Evolutionary conservation across 2,329 filamentous ascomycete genomes (phyloP).

Genomic region (Pyrenochaeta sp.): DNA sequence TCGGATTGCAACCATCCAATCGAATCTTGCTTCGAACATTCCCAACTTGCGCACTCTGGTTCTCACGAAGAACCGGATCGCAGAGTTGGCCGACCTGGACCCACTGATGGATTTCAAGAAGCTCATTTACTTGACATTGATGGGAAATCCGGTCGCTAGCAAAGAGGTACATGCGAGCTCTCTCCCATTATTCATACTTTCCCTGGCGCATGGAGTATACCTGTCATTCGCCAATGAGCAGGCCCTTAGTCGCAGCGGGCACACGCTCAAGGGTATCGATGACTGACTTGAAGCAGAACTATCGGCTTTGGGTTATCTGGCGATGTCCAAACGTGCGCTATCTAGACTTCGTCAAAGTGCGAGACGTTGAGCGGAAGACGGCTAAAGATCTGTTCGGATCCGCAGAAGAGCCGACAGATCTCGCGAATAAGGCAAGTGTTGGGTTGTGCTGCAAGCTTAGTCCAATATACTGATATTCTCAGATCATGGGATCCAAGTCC

Average conservation of each 20-base stretch:
- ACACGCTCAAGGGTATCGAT: background rate
- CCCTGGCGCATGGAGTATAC: too few relatives aligned
- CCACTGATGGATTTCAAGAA: slow-evolving; percentile 72
- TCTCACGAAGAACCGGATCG: slow-evolving; percentile 81
- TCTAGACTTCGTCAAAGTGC: slow-evolving; percentile 91
- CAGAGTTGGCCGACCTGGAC: slow-evolving; percentile 87
- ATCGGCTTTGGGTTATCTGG: slow-evolving; percentile 92
- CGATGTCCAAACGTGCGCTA: slow-evolving; percentile 84
- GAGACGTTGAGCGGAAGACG: slow-evolving; percentile 78
- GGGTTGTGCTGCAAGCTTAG: background rate
- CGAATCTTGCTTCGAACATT: slow-evolving; percentile 74
- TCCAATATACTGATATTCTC: slow-evolving; percentile 37
- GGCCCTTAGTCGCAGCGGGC: too few relatives aligned
- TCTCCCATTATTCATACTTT: too few relatives aligned
- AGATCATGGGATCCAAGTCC: slow-evolving; percentile 85
- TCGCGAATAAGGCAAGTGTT: slow-evolving; percentile 61
- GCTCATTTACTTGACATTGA: slow-evolving; percentile 80
- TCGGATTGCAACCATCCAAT: slow-evolving; percentile 82
- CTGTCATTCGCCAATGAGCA: background rate
- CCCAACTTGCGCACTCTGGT: slow-evolving; percentile 85
- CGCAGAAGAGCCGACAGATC: slow-evolving; percentile 74
- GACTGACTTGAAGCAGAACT: slow-evolving; percentile 66
- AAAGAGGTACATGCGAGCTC: too few relatives aligned
- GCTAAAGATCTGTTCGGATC: slow-evolving; percentile 87
- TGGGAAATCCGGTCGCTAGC: slow-evolving; percentile 88